These are phyloP conservation scores for Salisapilia sapeloensis DNA, from an alignment of 352 stramenopile species.

Conservation along the genomic window DNA sequence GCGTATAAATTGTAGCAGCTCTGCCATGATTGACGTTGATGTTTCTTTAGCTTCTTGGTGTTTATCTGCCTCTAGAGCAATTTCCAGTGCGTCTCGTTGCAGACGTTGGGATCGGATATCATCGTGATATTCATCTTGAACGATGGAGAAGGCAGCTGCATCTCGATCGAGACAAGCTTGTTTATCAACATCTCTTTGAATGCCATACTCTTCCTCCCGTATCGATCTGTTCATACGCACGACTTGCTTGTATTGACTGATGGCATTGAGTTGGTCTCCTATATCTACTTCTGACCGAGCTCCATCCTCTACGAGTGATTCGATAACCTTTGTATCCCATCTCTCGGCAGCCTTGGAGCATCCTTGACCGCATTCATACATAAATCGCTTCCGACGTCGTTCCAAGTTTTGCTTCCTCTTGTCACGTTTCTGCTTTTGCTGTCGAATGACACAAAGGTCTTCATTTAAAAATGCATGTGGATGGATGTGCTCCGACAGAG, in stretches of 20 bases:
- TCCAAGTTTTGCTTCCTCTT: slow-evolving; percentile 31
- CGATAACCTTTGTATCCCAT: slow-evolving; percentile 15
- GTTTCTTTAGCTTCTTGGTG: too few relatives aligned
- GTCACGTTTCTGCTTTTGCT: slow-evolving; percentile 27
- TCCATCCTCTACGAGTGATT: slow-evolving; percentile 19
- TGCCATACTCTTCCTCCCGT: slow-evolving; percentile 25
- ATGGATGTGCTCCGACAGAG: slow-evolving; percentile 3
- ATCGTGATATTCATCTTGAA: slow-evolving; percentile 48
- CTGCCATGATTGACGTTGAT: slow-evolving; percentile 23
- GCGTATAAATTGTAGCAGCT: slow-evolving; percentile 39
- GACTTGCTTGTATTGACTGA: slow-evolving; percentile 54
- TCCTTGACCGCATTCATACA: slow-evolving; percentile 26
- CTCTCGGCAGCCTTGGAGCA: slow-evolving; percentile 10
- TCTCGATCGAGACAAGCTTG: slow-evolving; percentile 32
- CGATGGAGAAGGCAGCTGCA: slow-evolving; percentile 20
- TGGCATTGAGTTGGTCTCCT: slow-evolving; percentile 16
- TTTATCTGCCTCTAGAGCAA: slow-evolving; percentile 16
- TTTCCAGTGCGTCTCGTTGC: slow-evolving; percentile 13
- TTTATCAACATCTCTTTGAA: slow-evolving; percentile 23
- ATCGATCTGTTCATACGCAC: slow-evolving; percentile 31
- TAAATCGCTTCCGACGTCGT: slow-evolving; percentile 34
- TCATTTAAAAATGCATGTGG: slow-evolving; percentile 7
- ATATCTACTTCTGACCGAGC: slow-evolving; percentile 29
- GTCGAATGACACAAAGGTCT: slow-evolving; percentile 14
- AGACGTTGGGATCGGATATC: slow-evolving; percentile 22